Conservation (phyloP, 768 basidiomycete genomes). For the Auricularia sp. region DNA sequence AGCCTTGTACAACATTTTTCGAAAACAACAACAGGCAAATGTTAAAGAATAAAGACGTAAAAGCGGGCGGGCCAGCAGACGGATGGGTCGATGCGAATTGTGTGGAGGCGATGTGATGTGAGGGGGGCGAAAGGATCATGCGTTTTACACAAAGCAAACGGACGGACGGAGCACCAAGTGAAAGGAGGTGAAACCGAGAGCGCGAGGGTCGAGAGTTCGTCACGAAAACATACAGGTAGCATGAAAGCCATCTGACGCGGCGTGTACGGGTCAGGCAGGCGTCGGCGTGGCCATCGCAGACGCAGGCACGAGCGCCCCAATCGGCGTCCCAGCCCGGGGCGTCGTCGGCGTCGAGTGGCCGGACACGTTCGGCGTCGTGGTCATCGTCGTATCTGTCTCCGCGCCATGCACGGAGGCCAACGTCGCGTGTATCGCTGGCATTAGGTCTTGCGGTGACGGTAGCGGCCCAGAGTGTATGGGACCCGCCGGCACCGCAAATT, state of each 20-base stretch:
- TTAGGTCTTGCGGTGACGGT: not conserved
- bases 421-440: not conserved
- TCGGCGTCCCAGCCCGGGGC: not conserved
- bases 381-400: not conserved
- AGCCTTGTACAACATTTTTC: too few relatives aligned
- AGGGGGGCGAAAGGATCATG: too few relatives aligned
- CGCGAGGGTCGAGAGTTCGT: too few relatives aligned
- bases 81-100: too few relatives aligned
- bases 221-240: too few relatives aligned
- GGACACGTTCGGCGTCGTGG: not conserved
- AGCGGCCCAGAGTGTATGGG: not conserved
- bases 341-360: slow-evolving; percentile 1
- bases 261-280: not conserved
- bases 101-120: too few relatives aligned
- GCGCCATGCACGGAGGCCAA: not conserved
- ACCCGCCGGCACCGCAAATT: not conserved
- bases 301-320: not conserved
- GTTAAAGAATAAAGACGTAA: too few relatives aligned
- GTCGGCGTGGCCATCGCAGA: not conserved
- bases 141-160: too few relatives aligned
- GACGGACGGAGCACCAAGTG: too few relatives aligned
- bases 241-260: not conserved
- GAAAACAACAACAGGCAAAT: too few relatives aligned
- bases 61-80: too few relatives aligned
- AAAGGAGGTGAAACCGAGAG: too few relatives aligned